Evolutionary conservation across 2,329 filamentous ascomycete species (phyloP), one percentile per base, ranked within the genome.

Genomic region (Periglandula ipomoeae): DNA sequence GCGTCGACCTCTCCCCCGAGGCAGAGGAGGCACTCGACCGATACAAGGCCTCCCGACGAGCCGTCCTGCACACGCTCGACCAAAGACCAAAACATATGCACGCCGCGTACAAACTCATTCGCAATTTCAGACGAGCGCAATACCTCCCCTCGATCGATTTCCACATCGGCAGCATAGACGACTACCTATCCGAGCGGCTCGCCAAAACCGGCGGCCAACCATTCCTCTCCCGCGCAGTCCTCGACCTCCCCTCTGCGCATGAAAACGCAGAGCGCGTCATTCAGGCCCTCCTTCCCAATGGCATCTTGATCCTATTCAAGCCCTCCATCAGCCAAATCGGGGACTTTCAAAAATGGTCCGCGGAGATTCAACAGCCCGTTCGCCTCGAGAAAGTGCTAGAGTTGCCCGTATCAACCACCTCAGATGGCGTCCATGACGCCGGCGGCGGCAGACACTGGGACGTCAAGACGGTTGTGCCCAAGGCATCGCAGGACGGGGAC

Each of bases 271-370:
- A 66, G 2, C 67, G 68, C 23, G 69, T 83, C 20, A 67, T 75
- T 5, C 60, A 71, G n/a, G 78, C 81, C 13, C 65, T 93, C 47
- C 77, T 76, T 35, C 72, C 76, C 2, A 78, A 85, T 58, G 86
- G 82, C 0, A 69, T 78, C 8, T 68, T 91, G 27, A 71, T 85
- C 13, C 73, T 89, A 1, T 93, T 89, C 67, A 82, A 81, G 54
- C 87, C 87, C 0, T 87, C 81, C 56, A 81, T 93, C 50, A 89
- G 86, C 9, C 87, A 91, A 63, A 84, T 91, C 48, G 80, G 75
- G 37, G 75, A 81, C 5, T 85, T 83, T 50, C 59, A 64, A 35
- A 50, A 58, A 19, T 69, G 66, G 66, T 47, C 81, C 27, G 74
- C 74, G 50, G 65, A 73, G 24, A 67, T 77, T 11, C 65, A 64